Evolutionary conservation across 2,329 filamentous ascomycete genomes (phyloP), one percentile per base, ranked within the genome.

Genomic region (Colletotrichum plurivorum): DNA sequence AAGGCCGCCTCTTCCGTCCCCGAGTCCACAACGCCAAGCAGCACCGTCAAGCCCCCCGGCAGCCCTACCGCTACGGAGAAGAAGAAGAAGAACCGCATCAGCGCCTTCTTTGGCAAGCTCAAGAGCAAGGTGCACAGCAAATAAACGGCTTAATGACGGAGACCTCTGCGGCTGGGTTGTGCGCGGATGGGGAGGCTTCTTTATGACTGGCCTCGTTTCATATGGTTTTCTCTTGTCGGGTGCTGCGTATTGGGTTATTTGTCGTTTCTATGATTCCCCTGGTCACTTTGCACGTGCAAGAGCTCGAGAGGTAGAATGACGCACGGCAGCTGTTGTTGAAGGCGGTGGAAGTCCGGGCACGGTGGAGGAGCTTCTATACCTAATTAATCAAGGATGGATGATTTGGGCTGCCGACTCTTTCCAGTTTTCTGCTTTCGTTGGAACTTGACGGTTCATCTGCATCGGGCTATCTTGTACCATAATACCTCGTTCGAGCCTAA

Each of bases 51-150:
- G 70, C 73, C 78, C 16, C 71, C 78, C 10, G 63, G 67, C 20
- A 70, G 67, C 63, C 63, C 67, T 15, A 53, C 67, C 31, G 63
- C 43, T 20, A 79, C 81, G 16, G 85, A 89, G 59, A 89, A 88
- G 82, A 92, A 92, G 84, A 91, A 90, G 85, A 90, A 90, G 84
- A 84, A 88, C 79, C 85, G 90, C 62, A 74, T 91, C 68, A 92
- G 90, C 79, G 81, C 85, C 61, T 87, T 92, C 74, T 88, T 93
- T 76, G 83, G 80, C 79, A 89, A 87, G 82, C 75, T 89, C 75
- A 86, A 85, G 80, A 76, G 81, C 73, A 88, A 81, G 79, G 72
- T 82, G 65, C 76, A 78, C 54, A 76, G 79, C 63, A 70, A 71
- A 58, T 70, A 53, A 66, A 51, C 56, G 61, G 55, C 51, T 56